Percentiles rank a stretch among this genome's conserved stretches.
These are phyloP conservation scores for Ensete ventricosum DNA, from an alignment of 176 grass and related monocot species.

Conservation along the genomic window DNA sequence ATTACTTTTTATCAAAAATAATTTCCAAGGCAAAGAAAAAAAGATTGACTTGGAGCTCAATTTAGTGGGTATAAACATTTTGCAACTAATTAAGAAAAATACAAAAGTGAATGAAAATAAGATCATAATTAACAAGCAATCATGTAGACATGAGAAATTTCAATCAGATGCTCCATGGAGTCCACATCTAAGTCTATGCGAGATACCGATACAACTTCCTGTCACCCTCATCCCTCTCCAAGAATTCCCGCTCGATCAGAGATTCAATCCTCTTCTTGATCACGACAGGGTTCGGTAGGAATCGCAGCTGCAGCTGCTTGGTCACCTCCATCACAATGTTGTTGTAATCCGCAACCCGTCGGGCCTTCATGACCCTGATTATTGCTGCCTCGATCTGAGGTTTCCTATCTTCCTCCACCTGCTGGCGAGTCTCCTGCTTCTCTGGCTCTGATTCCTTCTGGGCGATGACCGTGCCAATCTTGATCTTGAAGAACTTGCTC, in stretches of 20 bases:
- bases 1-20: too few species aligned
- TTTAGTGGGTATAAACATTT: too few species aligned
- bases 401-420: constrained; percentile 89
- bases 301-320: constrained; percentile 70
- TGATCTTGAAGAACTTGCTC: constrained; percentile 92
- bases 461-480: constrained; percentile 82
- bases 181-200: constrained; percentile 24
- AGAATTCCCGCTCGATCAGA: constrained; percentile 85
- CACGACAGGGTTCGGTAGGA: constrained; percentile 82
- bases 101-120: too few species aligned
- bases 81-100: too few species aligned
- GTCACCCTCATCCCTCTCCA: constrained; percentile 84
- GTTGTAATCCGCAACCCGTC: constrained; percentile 79
- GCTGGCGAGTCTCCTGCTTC: constrained; percentile 85
- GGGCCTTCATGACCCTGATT: constrained; percentile 84
- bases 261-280: constrained; percentile 91
- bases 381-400: constrained; percentile 92
- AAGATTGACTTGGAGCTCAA: too few species aligned
- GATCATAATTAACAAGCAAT: too few species aligned
- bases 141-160: too few species aligned
- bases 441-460: too few species aligned
- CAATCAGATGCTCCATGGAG: too few species aligned
- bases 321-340: constrained; percentile 80
- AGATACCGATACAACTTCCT: constrained; percentile 94
- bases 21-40: too few species aligned